phyloP scores from a whole-genome alignment of 306 rosid genomes.

The Dalbergia oliveri region DNA sequence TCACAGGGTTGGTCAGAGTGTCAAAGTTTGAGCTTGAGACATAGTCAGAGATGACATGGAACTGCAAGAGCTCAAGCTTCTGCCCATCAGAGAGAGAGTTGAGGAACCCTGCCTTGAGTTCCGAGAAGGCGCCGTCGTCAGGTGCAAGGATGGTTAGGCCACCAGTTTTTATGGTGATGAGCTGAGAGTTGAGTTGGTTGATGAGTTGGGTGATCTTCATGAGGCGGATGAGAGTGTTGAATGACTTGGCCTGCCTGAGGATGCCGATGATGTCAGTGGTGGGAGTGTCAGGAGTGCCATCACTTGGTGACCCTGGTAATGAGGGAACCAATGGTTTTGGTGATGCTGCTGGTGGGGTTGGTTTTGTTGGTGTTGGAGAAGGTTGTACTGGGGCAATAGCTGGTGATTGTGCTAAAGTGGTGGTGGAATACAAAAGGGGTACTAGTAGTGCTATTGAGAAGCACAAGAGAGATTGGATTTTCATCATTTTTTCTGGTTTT shows the following conservation, averaged over 20 bases:
- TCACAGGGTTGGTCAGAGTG: conserved; percentile 67
- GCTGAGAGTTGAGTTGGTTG: conserved; percentile 68
- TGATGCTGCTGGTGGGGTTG: conserved; percentile 31
- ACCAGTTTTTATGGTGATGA: conserved; percentile 54
- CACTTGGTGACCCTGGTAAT: conserved; percentile 52
- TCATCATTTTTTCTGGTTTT: conserved; percentile 8
- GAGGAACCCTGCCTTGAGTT: conserved; percentile 71
- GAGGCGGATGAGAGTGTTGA: conserved; percentile 60
- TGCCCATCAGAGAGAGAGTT: conserved; percentile 63
- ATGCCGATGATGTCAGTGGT: conserved; percentile 58
- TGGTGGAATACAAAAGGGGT: conserved; percentile 35
- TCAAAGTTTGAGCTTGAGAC: conserved; percentile 69
- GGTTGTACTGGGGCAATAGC: conserved; percentile 55
- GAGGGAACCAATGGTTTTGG: conserved; percentile 55
- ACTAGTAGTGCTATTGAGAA: conserved; percentile 40
- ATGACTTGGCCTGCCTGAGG: conserved; percentile 63
- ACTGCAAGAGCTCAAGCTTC: conserved; percentile 67
- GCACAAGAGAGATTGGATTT: conserved; percentile 36
- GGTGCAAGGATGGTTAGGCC: conserved; percentile 72
- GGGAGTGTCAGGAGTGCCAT: conserved; percentile 48
- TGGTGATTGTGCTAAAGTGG: conserved; percentile 53
- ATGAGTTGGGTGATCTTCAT: conserved; percentile 69
- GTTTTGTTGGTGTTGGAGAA: conserved; percentile 19
- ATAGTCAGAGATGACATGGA: conserved; percentile 61
- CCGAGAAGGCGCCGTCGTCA: conserved; percentile 61